Base-by-base conservation (phyloP, 495 filamentous ascomycete genomes). In the Peziza echinospora region DNA sequence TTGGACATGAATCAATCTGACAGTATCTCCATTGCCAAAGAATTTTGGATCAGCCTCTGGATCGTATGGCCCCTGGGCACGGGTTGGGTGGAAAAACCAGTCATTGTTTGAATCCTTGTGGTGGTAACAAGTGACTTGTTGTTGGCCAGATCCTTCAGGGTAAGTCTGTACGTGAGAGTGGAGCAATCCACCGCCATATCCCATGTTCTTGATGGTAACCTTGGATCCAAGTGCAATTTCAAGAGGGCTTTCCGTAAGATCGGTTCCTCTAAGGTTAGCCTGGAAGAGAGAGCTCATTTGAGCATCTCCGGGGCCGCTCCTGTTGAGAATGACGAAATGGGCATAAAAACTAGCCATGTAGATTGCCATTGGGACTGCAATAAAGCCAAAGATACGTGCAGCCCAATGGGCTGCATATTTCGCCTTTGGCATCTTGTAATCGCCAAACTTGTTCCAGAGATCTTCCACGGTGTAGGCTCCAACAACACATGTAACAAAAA, bases 211-310 rank as follows among this genome's bases (percentile, higher is more conserved):
- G 26, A 97, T 67, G 1, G 89, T 97, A 8, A 80, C 84, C 40
- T 82, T 75, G 23, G 89, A 97, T 17, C 89, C 89, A 50, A 77
- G 65, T 10, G 83, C 85, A 49, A 97, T 67, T 60, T 97, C 89
- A 25, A 97, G 71, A 26, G 89, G 89, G 51, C 84, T 93, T 59
- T 93, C 80, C 54, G 80, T 81, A 48, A 97, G 84, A 46, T 94
- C 81, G 23, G 85, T 96, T 19, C 91, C 91, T 51, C 69, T 76
- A 28, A 97, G 71, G 53, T 97, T 97, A 21, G 89, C 89, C 57
- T 97, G 89, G 71, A 97, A 97, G 34, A 97, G 74, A 17, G 89
- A 97, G 64, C 86, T 93, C 89, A 97, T 97, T 60, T 97, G 89
- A 5, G 89, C 89, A 66, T 97, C 89, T 41, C 89, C 89, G 1